These are phyloP conservation scores for Entomortierella parvispora DNA, from an alignment of 192 early-diverging fungal species.

Conservation along the genomic window DNA sequence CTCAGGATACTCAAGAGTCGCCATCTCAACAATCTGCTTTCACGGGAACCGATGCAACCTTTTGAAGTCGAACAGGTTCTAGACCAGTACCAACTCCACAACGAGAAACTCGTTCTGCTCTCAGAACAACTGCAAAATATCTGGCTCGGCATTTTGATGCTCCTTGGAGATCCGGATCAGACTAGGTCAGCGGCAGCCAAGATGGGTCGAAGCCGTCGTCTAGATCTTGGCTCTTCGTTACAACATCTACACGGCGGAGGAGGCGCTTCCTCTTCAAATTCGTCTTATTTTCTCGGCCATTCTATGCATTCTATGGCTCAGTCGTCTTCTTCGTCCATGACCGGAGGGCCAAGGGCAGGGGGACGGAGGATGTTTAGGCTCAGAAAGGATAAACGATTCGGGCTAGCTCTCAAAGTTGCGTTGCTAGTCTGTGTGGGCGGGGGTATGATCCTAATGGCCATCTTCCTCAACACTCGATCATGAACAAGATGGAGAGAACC, in stretches of 20 bases:
- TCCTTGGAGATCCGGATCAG: constrained; percentile 4
- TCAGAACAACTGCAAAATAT: constrained; percentile 24
- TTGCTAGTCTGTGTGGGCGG: constrained; percentile 16
- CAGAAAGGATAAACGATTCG: constrained; percentile 16
- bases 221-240: constrained; percentile 9
- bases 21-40: constrained; percentile 34
- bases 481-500: too few species aligned
- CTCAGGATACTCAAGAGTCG: constrained; percentile 20
- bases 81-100: constrained; percentile 5
- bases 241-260: neutral
- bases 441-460: constrained; percentile 37
- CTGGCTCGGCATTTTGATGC: constrained; percentile 22
- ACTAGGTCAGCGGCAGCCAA: neutral
- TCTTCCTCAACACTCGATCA: constrained; percentile 18
- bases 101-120: constrained; percentile 4
- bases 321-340: neutral
- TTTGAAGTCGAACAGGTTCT: neutral
- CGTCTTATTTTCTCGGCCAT: constrained; percentile 15
- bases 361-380: neutral
- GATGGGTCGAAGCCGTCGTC: neutral
- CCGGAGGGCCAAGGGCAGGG: neutral
- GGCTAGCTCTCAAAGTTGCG: constrained; percentile 28
- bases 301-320: neutral
- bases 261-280: constrained; percentile 11
- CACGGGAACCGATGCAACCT: neutral